Conservation (phyloP, 176 grass and related monocot genomes). For the Luzula sylvatica region DNA sequence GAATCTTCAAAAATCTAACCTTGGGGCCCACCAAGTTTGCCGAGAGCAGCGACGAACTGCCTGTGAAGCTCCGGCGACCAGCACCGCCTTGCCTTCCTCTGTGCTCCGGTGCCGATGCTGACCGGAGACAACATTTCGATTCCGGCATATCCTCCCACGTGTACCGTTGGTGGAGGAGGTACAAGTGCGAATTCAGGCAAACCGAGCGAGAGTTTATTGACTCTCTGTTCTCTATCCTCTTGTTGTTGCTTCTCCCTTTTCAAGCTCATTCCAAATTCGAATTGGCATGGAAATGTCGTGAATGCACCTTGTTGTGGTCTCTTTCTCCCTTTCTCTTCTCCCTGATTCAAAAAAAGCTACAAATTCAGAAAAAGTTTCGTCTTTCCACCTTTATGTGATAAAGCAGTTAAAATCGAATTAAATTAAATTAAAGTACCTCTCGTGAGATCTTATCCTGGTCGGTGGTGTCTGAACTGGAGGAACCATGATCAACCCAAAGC, state of each 20-base stretch:
- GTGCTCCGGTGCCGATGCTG: slow-evolving; percentile 25
- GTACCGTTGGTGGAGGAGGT: background rate
- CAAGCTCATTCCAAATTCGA: slow-evolving; percentile 7
- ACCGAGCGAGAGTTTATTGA: background rate
- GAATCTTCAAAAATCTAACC: slow-evolving; percentile 28
- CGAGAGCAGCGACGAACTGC: slow-evolving; percentile 54
- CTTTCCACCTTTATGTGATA: too few relatives aligned
- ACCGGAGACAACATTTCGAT: slow-evolving; percentile 27
- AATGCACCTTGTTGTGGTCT: slow-evolving; percentile 9
- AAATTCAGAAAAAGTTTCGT: background rate
- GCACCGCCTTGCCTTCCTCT: slow-evolving; percentile 80
- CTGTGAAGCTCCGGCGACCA: slow-evolving; percentile 92
- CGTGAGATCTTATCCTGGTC: slow-evolving; percentile 15
- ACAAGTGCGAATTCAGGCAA: slow-evolving; percentile 12
- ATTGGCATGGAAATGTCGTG: slow-evolving; percentile 26
- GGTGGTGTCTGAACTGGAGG: slow-evolving; percentile 34
- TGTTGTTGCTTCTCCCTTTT: background rate
- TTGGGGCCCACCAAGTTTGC: slow-evolving; percentile 81
- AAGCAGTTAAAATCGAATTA: too few relatives aligned
- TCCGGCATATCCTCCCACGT: slow-evolving; percentile 4
- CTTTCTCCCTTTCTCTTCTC: slow-evolving; percentile 18
- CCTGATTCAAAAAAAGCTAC: background rate
- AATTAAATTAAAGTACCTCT: background rate
- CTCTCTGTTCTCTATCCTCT: slow-evolving; percentile 25
- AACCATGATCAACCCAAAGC: slow-evolving; percentile 61